A percentile compares a stretch with the other conserved stretches of the same genome.
Evolutionary conservation across 352 stramenopile genomes (phyloP).

Genomic region (Thalassiosira mediterranea): DNA sequence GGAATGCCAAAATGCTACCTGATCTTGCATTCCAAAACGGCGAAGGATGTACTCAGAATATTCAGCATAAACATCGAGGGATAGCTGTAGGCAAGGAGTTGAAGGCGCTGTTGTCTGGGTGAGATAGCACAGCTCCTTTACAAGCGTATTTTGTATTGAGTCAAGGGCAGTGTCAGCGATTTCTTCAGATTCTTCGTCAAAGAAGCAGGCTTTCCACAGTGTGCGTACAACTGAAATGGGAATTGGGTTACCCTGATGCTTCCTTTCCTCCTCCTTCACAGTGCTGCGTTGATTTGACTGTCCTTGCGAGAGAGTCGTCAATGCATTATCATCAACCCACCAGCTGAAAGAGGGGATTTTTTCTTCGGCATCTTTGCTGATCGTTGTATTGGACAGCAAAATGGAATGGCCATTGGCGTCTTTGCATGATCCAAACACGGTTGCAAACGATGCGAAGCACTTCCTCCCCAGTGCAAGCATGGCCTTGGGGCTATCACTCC

Average conservation of each 20-base stretch:
- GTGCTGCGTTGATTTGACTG: not conserved
- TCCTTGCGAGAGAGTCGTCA: conserved; percentile 16
- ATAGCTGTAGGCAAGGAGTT: conserved; percentile 38
- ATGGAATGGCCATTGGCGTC: conserved; percentile 16
- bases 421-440: conserved; percentile 45
- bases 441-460: conserved; percentile 51
- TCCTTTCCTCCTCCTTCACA: not conserved
- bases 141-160: conserved; percentile 39
- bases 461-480: conserved; percentile 40
- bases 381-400: not conserved
- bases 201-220: conserved; percentile 52
- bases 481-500: conserved; percentile 8
- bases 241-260: conserved; percentile 29
- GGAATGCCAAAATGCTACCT: conserved; percentile 45
- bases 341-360: conserved; percentile 19
- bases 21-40: conserved; percentile 35
- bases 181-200: conserved; percentile 22
- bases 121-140: conserved; percentile 52
- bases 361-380: conserved; percentile 3
- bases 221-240: conserved; percentile 40
- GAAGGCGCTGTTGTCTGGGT: conserved; percentile 19
- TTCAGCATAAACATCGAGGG: conserved; percentile 46
- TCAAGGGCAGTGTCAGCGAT: conserved; percentile 26
- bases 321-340: conserved; percentile 43
- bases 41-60: conserved; percentile 54